Conservation (phyloP, 1,139 yeast species). For the Candida buenavistaensis region DNA sequence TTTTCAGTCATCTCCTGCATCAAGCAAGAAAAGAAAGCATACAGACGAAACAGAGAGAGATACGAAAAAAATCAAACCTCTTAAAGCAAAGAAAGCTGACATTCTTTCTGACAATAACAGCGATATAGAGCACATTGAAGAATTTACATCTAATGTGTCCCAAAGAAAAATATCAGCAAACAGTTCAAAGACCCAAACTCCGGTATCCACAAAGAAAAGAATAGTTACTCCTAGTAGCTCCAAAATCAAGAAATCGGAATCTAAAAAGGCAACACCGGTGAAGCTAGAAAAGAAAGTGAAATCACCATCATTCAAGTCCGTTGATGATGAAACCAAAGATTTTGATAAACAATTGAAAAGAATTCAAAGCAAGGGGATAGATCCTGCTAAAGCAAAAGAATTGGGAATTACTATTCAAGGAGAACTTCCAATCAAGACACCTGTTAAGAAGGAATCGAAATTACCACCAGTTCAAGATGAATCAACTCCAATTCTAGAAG, state of each 20-base stretch:
- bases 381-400: slow-evolving; percentile 23
- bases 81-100: too few relatives aligned
- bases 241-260: slow-evolving; percentile 10
- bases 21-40: slow-evolving; percentile 27
- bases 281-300: neutral
- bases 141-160: neutral
- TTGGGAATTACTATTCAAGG: slow-evolving; percentile 31
- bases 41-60: slow-evolving; percentile 19
- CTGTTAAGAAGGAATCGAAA: slow-evolving; percentile 1
- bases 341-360: slow-evolving; percentile 23
- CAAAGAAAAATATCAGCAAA: neutral
- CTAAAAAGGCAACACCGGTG: slow-evolving; percentile 8
- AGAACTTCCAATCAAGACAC: slow-evolving; percentile 13
- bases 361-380: slow-evolving; percentile 15
- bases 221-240: neutral
- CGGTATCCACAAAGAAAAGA: neutral
- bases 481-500: slow-evolving; percentile 1
- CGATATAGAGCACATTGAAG: slow-evolving; percentile 8
- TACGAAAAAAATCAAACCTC: neutral
- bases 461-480: neutral
- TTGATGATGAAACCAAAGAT: slow-evolving; percentile 25
- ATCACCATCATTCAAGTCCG: slow-evolving; percentile 14
- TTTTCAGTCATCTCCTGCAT: slow-evolving; percentile 35
- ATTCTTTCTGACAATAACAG: slow-evolving; percentile 13
- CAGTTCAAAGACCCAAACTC: slow-evolving; percentile 3